These are phyloP conservation scores for Obelidium mucronatum DNA, from an alignment of 192 early-diverging fungal species.

Conservation along the genomic window DNA sequence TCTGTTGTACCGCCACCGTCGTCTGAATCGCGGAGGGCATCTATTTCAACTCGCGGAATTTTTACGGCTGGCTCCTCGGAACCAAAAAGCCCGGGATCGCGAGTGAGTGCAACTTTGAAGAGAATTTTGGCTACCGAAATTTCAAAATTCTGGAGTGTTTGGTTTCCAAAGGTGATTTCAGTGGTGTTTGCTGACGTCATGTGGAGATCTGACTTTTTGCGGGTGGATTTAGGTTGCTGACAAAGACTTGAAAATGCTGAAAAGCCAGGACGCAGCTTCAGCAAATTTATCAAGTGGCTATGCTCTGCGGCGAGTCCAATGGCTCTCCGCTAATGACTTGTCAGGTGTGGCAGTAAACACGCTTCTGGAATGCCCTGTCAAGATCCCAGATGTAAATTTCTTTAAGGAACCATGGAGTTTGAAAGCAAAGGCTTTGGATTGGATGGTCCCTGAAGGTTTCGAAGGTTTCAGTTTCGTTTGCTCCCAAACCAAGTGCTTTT, in stretches of 20 bases:
- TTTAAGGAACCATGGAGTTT: slow-evolving; percentile 15
- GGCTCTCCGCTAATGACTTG: neutral
- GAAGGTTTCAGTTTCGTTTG: too few relatives aligned
- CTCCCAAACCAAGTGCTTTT: too few relatives aligned
- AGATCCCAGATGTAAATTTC: neutral
- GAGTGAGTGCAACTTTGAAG: too few relatives aligned
- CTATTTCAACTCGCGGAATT: too few relatives aligned
- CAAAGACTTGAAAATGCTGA: neutral
- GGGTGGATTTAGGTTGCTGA: neutral
- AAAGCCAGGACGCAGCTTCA: neutral
- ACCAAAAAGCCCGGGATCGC: too few relatives aligned
- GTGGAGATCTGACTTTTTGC: neutral
- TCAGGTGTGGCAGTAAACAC: neutral
- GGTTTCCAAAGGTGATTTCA: slow-evolving; percentile 33
- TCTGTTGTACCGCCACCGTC: too few relatives aligned
- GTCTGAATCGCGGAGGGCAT: too few relatives aligned
- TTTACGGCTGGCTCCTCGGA: too few relatives aligned
- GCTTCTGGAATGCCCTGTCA: neutral
- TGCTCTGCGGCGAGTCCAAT: neutral
- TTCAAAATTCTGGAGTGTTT: slow-evolving; percentile 32
- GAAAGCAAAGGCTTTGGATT: neutral
- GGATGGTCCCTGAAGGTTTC: neutral
- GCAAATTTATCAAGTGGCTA: neutral
- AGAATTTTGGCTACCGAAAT: slow-evolving; percentile 16
- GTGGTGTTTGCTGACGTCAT: neutral